Conservation (phyloP, 192 early-diverging fungal species). For the Umbelopsis sp. region DNA sequence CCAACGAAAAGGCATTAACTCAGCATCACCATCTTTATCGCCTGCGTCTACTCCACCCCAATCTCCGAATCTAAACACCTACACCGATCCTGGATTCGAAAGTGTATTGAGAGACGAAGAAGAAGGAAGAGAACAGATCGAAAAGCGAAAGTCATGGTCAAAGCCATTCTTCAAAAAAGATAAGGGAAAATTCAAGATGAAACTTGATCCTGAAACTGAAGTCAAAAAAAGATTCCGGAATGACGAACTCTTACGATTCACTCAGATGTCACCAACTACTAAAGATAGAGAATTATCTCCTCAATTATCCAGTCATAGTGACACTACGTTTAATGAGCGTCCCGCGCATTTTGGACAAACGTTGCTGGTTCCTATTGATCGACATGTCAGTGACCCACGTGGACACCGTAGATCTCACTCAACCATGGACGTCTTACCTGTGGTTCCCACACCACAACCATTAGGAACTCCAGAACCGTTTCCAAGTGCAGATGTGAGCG, state of each 20-base stretch:
- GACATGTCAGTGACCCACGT: not conserved
- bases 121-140: not conserved
- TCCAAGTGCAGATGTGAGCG: not conserved
- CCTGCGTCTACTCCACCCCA: not conserved
- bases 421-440: not conserved
- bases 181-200: not conserved
- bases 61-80: not conserved
- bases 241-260: not conserved
- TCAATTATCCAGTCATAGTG: not conserved
- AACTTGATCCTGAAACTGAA: not conserved
- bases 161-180: not conserved
- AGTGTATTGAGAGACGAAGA: not conserved
- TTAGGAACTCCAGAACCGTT: not conserved
- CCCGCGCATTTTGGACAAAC: not conserved
- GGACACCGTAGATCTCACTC: not conserved
- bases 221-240: not conserved
- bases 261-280: not conserved
- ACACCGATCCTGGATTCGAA: not conserved
- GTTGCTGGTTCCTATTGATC: not conserved
- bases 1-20: not conserved
- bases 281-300: not conserved
- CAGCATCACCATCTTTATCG: conserved; percentile 2
- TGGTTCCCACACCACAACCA: not conserved
- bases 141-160: conserved; percentile 4
- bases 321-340: not conserved